phyloP scores from a whole-genome alignment of 2,329 filamentous ascomycete genomes.

The Aureobasidium musti region DNA sequence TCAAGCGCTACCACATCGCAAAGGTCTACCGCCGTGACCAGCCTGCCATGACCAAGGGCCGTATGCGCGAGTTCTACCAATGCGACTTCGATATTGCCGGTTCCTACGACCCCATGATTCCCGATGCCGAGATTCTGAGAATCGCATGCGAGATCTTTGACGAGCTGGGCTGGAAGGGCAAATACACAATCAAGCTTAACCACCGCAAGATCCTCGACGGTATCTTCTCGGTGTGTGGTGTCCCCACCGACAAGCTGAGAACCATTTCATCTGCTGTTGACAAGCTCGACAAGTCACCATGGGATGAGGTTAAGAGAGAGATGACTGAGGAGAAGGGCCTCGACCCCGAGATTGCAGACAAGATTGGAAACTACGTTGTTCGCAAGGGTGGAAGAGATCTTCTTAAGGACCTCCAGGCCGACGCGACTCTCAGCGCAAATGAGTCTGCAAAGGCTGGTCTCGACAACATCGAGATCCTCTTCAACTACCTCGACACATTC shows the following conservation, averaged over 20 bases:
- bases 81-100: conserved; percentile 97
- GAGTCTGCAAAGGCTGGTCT: conserved; percentile 75
- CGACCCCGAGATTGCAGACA: conserved; percentile 73
- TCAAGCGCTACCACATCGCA: conserved; percentile 94
- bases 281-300: conserved; percentile 88
- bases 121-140: conserved; percentile 84
- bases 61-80: conserved; percentile 96
- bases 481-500: conserved; percentile 79
- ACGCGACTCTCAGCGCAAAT: conserved; percentile 70
- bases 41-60: conserved; percentile 83
- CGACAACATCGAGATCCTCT: conserved; percentile 76
- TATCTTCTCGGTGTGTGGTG: conserved; percentile 86
- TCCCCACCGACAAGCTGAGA: conserved; percentile 82
- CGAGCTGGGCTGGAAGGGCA: conserved; percentile 69
- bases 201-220: conserved; percentile 93
- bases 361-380: conserved; percentile 82
- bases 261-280: conserved; percentile 91
- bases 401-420: conserved; percentile 66
- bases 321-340: conserved; percentile 94
- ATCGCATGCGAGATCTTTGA: conserved; percentile 86
- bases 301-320: conserved; percentile 85
- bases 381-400: conserved; percentile 74
- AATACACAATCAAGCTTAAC: conserved; percentile 89
- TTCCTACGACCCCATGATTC: conserved; percentile 83
- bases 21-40: conserved; percentile 86